These are phyloP conservation scores for Musa schizocarpa DNA, from an alignment of 176 grass and related monocot genomes.

Conservation along the genomic window DNA sequence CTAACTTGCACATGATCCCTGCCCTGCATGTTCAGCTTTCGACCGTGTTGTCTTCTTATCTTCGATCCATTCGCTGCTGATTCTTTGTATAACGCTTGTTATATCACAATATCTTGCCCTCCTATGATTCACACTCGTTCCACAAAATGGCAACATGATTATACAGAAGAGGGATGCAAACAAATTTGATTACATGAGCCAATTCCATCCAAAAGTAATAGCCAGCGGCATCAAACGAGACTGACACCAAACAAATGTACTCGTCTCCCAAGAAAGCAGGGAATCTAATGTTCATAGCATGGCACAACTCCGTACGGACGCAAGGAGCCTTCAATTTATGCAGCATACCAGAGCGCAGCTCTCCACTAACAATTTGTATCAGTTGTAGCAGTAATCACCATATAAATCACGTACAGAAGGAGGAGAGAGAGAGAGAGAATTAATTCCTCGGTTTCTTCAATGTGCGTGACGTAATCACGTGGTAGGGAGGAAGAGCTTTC, in stretches of 20 bases:
- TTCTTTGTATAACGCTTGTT: background rate
- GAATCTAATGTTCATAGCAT: background rate
- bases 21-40: background rate
- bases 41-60: background rate
- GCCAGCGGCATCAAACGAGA: background rate
- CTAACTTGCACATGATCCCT: background rate
- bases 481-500: background rate
- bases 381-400: background rate
- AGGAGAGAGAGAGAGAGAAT: background rate
- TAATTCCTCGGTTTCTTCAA: background rate
- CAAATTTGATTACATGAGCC: background rate
- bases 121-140: background rate
- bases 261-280: background rate
- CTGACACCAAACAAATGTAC: background rate
- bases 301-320: background rate
- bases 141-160: too few relatives aligned
- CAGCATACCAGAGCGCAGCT: background rate
- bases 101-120: background rate
- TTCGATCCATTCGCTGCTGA: background rate
- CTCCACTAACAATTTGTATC: background rate
- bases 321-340: background rate
- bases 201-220: background rate
- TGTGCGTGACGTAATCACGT: conserved; percentile 1
- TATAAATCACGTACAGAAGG: background rate
- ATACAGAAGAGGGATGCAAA: background rate